Percentiles rank a stretch among this genome's conserved stretches.
phyloP scores from a whole-genome alignment of 2,329 filamentous ascomycete species.

The Trichoderma lentiforme region DNA sequence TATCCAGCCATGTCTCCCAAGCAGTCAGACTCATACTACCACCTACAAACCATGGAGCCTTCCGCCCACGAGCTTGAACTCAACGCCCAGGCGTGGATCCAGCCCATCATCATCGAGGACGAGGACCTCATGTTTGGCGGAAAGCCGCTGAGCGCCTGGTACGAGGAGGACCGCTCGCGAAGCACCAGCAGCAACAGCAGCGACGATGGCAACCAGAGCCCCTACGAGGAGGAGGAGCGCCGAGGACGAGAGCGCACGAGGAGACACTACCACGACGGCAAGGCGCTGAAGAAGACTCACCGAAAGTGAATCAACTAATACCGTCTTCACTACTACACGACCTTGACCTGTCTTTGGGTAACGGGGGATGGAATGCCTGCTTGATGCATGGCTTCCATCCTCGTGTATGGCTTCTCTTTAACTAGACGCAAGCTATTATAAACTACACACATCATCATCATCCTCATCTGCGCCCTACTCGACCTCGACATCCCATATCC shows the following conservation, averaged over 20 bases:
- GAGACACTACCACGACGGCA: slow-evolving; percentile 27
- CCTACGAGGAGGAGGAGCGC: slow-evolving; percentile 33
- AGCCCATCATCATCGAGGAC: slow-evolving; percentile 58
- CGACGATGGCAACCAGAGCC: slow-evolving; percentile 35
- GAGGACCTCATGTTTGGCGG: slow-evolving; percentile 60
- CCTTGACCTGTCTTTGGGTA: not conserved
- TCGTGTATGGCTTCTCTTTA: not conserved
- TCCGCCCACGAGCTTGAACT: slow-evolving; percentile 35
- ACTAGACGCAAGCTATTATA: not conserved
- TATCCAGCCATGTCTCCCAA: slow-evolving; percentile 7
- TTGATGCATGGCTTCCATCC: not conserved
- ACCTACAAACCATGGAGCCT: slow-evolving; percentile 33
- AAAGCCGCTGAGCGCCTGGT: slow-evolving; percentile 57
- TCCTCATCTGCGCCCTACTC: not conserved
- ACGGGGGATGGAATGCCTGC: not conserved
- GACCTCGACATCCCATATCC: not conserved
- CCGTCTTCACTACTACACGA: not conserved
- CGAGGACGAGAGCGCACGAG: slow-evolving; percentile 40
- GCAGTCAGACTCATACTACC: slow-evolving; percentile 19
- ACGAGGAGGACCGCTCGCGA: slow-evolving; percentile 48
- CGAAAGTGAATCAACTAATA: slow-evolving; percentile 28
- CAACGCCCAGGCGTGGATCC: slow-evolving; percentile 44
- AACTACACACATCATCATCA: not conserved
- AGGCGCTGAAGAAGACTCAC: slow-evolving; percentile 27
- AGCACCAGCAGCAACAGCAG: slow-evolving; percentile 34